Evolutionary conservation across 352 stramenopile genomes (phyloP), one percentile per base, ranked within the genome.

Genomic region (Aphanomyces stellatus): DNA sequence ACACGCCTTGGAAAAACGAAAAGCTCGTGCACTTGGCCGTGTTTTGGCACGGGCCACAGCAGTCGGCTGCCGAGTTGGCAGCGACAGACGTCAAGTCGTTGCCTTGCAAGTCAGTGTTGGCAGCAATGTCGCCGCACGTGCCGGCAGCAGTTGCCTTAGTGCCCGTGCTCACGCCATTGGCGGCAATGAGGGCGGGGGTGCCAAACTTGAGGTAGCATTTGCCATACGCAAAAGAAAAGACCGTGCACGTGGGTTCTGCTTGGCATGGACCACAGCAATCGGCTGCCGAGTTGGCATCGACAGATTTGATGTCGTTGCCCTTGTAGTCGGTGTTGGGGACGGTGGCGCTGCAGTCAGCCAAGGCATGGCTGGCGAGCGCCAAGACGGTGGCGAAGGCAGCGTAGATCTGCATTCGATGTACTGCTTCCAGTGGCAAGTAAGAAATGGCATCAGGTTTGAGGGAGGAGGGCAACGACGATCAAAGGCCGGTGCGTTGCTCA

Each of bases 51-150:
- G 71, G 63, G 48, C 64, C 62, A 60, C 75, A 81, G 49, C 75
- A 81, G 6, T 51, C 67, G 19, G 79, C 73, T 8, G 72, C 53
- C 7, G 67, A 74, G 13, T 41, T 48, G 0, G 63, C 66, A 6
- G 48, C 62, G 11, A 53, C 59, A 6, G 13, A 31, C 28, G 65
- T 17, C n/a, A 78, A 34, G 49, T 74, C 71, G 37, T 70, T 62
- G 64, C 74, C 75, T 59, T 71, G 72, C 63, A 76, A 80, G 43
- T 77, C 72, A 27, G 76, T 70, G 48, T 57, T 70, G 11, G 60
- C 70, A 10, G 57, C 59, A 60, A 71, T 62, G 11, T 71, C 66
- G 28, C 62, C 77, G 46, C 64, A 72, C 0, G 70, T 62, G 33
- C 35, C 63, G 8, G 37, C 17, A 43, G 37, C 8, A n/a, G n/a